Evolutionary conservation across 352 stramenopile species (phyloP).

Genomic region (Pythium apleroticum): DNA sequence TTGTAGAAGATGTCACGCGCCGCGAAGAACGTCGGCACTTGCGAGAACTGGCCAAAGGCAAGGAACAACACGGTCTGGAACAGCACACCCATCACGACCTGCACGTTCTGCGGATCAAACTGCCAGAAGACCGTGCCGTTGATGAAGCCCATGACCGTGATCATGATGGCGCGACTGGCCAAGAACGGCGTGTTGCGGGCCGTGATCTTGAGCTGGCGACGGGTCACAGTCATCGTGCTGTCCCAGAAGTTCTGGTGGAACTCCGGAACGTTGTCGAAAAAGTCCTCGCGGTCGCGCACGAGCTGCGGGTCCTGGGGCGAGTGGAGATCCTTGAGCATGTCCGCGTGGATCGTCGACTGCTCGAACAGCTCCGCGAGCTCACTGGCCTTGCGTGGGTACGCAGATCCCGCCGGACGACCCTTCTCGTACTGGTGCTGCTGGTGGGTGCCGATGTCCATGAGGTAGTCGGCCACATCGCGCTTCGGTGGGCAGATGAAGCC

Average conservation of each 20-base stretch:
- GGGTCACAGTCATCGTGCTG: conserved; percentile 29
- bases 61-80: conserved; percentile 77
- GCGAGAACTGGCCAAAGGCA: conserved; percentile 55
- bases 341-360: conserved; percentile 22
- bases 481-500: conserved; percentile 28
- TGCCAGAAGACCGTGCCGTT: conserved; percentile 38
- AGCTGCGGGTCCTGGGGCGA: conserved; percentile 89
- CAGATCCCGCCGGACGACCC: conserved; percentile 17
- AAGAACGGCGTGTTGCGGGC: conserved; percentile 33
- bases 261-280: conserved; percentile 27
- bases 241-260: conserved; percentile 29
- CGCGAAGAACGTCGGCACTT: conserved; percentile 59
- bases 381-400: conserved; percentile 20
- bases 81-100: conserved; percentile 51
- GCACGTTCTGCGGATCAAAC: conserved; percentile 32
- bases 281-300: conserved; percentile 61
- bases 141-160: conserved; percentile 35
- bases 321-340: conserved; percentile 43
- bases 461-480: conserved; percentile 32
- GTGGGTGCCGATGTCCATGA: conserved; percentile 33
- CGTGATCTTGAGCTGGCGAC: conserved; percentile 32
- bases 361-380: conserved; percentile 32
- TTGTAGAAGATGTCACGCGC: conserved; percentile 69
- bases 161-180: conserved; percentile 30
- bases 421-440: conserved; percentile 33